Conservation (phyloP, 805 yeast species). For the Metschnikowia sp. region DNA sequence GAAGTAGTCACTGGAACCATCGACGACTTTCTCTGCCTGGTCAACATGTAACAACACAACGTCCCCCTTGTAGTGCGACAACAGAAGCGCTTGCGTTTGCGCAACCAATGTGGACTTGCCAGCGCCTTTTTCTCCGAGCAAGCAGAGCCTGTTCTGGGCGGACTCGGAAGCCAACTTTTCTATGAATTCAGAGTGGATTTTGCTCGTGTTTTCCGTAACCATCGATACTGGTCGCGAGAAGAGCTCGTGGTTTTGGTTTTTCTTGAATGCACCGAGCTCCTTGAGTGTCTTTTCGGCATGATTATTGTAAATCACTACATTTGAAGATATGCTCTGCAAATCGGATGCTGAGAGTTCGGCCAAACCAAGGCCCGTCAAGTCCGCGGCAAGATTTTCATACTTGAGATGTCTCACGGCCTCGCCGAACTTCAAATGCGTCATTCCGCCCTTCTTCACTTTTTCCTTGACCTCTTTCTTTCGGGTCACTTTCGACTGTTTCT, state of each 20-base stretch:
- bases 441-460: constrained; percentile 37
- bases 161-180: constrained; percentile 28
- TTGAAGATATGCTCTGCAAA: constrained; percentile 10
- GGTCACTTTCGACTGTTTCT: constrained; percentile 23
- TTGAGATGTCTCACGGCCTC: constrained; percentile 36
- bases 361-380: constrained; percentile 10
- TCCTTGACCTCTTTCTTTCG: constrained; percentile 19
- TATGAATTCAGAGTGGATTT: constrained; percentile 38
- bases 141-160: constrained; percentile 45
- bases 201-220: constrained; percentile 48
- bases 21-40: constrained; percentile 55
- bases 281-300: constrained; percentile 42
- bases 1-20: constrained; percentile 71
- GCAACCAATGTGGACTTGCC: constrained; percentile 76
- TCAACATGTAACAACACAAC: constrained; percentile 62
- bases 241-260: constrained; percentile 61
- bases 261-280: constrained; percentile 61
- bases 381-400: constrained; percentile 32
- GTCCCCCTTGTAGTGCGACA: constrained; percentile 26
- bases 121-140: constrained; percentile 70
- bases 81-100: constrained; percentile 62
- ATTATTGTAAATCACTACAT: constrained; percentile 36
- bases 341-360: constrained; percentile 13
- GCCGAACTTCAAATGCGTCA: constrained; percentile 38
- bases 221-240: constrained; percentile 59